Conservation (phyloP, 2,329 filamentous ascomycete genomes). For the Fusarium anguioides region DNA sequence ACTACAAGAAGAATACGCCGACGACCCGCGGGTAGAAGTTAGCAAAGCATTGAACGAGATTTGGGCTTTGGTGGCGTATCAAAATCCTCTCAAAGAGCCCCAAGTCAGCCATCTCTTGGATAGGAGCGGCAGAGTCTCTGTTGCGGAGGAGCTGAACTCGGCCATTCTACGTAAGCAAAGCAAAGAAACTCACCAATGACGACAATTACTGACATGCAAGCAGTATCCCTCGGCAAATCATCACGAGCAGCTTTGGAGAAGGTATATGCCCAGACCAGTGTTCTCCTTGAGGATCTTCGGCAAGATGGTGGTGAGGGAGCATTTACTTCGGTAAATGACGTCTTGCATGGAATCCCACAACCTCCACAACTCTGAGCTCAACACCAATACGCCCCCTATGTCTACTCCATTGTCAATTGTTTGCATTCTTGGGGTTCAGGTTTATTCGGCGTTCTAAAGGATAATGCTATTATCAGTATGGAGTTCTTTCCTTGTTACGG, state of each 20-base stretch:
- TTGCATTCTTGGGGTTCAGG: conserved; percentile 33
- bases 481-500: conserved; percentile 18
- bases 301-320: conserved; percentile 83
- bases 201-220: conserved; percentile 29
- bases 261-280: conserved; percentile 86
- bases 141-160: conserved; percentile 94
- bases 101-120: conserved; percentile 84
- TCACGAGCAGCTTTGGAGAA: conserved; percentile 87
- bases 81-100: conserved; percentile 79
- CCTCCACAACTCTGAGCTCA: conserved; percentile 48
- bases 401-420: conserved; percentile 18
- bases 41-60: conserved; percentile 82
- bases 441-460: conserved; percentile 41
- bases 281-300: conserved; percentile 83
- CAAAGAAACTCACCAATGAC: not conserved
- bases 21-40: conserved; percentile 76
- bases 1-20: conserved; percentile 80
- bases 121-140: conserved; percentile 75
- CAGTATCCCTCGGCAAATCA: conserved; percentile 91
- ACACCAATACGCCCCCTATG: not conserved
- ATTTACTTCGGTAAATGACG: conserved; percentile 74
- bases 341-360: conserved; percentile 60
- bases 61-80: conserved; percentile 88
- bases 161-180: conserved; percentile 82
- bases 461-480: conserved; percentile 21